Conservation (phyloP, 2,329 filamentous ascomycete species). For the Fusarium oxysporum region DNA sequence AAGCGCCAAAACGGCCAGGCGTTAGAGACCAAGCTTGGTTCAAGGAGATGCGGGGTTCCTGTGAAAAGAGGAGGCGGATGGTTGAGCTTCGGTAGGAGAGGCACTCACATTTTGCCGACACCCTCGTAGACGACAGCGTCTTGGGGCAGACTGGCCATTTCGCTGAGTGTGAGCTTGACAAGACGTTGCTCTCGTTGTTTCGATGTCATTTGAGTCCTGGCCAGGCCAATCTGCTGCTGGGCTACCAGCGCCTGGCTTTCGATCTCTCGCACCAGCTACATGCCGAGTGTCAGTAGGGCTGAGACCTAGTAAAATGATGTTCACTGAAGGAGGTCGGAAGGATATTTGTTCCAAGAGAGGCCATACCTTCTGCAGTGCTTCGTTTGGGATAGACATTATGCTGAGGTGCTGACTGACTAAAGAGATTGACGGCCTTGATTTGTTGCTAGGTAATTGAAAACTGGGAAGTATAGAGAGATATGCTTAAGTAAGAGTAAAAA, state of each 20-base stretch:
- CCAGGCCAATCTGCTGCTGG: slow-evolving; percentile 91
- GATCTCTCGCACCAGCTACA: slow-evolving; percentile 90
- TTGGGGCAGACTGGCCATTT: slow-evolving; percentile 80
- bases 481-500: no score
- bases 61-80: neutral
- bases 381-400: slow-evolving; percentile 90
- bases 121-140: slow-evolving; percentile 91
- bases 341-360: neutral
- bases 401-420: neutral
- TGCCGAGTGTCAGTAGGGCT: neutral
- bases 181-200: slow-evolving; percentile 92
- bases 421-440: neutral
- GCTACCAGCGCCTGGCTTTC: slow-evolving; percentile 88
- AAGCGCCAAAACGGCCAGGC: neutral
- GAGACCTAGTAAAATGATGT: neutral
- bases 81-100: neutral
- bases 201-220: slow-evolving; percentile 83
- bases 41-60: neutral
- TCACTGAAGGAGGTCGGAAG: neutral
- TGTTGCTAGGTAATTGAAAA: neutral
- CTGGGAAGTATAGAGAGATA: no score
- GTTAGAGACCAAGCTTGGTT: neutral
- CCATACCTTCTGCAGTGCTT: slow-evolving; percentile 89
- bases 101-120: slow-evolving; percentile 91
- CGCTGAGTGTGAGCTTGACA: slow-evolving; percentile 85